Evolutionary conservation across 1,139 yeast species (phyloP), one percentile per base, ranked within the genome.

Genomic region (Blastobotrys petasosporus): DNA sequence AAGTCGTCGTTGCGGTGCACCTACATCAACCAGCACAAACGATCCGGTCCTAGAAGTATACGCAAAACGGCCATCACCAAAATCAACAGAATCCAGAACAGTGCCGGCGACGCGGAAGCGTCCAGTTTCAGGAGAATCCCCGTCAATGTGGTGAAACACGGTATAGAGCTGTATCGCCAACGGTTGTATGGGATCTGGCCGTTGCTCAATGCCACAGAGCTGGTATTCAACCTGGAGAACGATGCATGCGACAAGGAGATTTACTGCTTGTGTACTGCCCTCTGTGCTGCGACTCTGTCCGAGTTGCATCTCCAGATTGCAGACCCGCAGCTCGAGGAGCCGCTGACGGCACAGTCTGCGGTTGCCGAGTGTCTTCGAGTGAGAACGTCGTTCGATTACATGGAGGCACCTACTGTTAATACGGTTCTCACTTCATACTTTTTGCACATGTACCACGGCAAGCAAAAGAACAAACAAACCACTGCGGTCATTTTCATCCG

Each of bases 401-500:
- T 46, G 37, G 52, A 53, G 34, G 17, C 25, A 12, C 37, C 46
- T 17, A 40, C 46, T 12, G 41, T 47, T 31, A 39, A 49, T 41
- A 45, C 51, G 29, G 49, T 54, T 11, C 42, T 51, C 17, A 51
- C 52, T 9, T 51, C 57, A 15, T 54, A 48, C 44, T 54, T 52
- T 39, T 45, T 54, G 32, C 54, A 51, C 38, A 45, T 50, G 17
- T 47, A 47, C 44, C 51, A 42, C 32, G 54, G 47, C 17, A 39
- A 42, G 16, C 45, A 47, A 15, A 13, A 32, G 11, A 44, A 45
- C 17, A 36, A 38, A 30, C 47, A 42, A 32, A 39, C 39, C 25
- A 54, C 50, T 1, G 53, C 57, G 7, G 44, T 50, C 39, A 43
- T 49, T 42, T 54, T 51, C 36, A 48, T 54, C 39, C 41, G 57